Evolutionary conservation across 768 basidiomycete genomes (phyloP).

Genomic region (Cubamyces sp.): DNA sequence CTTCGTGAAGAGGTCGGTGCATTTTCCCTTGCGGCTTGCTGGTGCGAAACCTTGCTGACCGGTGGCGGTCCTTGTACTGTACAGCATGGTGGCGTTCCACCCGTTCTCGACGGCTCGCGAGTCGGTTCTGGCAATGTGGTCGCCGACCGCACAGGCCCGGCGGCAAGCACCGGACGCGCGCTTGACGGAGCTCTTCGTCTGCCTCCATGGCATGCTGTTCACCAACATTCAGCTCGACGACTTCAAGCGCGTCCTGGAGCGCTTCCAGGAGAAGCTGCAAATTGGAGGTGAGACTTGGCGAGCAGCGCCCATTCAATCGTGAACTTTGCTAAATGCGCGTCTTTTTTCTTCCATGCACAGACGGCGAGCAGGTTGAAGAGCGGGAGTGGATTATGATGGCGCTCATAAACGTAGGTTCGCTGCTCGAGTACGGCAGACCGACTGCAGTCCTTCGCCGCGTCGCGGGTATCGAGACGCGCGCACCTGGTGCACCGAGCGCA

Average conservation of each 20-base stretch:
- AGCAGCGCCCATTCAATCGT: neutral
- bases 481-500: conserved; percentile 37
- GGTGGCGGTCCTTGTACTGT: neutral
- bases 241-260: conserved; percentile 78
- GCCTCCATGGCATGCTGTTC: conserved; percentile 96
- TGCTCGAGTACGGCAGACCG: conserved; percentile 87
- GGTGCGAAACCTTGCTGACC: conserved; percentile 1
- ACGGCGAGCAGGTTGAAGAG: conserved; percentile 61
- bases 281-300: conserved; percentile 52
- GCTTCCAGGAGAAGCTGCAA: conserved; percentile 84
- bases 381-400: conserved; percentile 99
- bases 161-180: conserved; percentile 77
- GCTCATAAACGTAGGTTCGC: conserved; percentile 74
- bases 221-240: conserved; percentile 95
- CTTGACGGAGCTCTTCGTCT: conserved; percentile 81
- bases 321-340: neutral
- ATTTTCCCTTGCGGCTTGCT: neutral
- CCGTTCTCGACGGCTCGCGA: conserved; percentile 89
- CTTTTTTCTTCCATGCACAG: conserved; percentile 18
- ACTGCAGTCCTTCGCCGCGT: conserved; percentile 69
- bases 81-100: conserved; percentile 88
- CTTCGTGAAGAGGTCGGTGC: conserved; percentile 85
- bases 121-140: conserved; percentile 89
- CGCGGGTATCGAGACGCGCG: conserved; percentile 48
- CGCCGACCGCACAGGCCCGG: conserved; percentile 68